Conservation (phyloP, 202 grass and related monocot species). For the Musa balbisiana region DNA sequence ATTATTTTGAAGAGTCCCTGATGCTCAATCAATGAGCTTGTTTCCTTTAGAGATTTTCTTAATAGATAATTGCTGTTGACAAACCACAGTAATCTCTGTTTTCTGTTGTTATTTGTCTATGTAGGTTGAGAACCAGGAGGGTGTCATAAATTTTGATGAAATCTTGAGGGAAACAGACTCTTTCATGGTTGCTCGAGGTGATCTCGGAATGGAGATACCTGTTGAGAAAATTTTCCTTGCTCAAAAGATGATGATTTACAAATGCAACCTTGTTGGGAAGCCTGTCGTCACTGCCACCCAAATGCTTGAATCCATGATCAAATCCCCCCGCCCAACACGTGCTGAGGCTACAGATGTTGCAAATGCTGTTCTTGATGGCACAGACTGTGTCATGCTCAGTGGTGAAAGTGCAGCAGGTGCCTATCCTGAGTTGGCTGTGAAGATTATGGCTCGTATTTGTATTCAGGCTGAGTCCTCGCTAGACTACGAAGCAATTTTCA, state of each 20-base stretch:
- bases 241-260: conserved; percentile 21
- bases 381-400: conserved; percentile 22
- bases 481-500: conserved; percentile 8
- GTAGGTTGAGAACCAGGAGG: conserved; percentile 17
- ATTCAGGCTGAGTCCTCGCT: conserved; percentile 10
- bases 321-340: conserved; percentile 12
- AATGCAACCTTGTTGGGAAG: conserved; percentile 19
- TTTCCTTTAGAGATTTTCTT: not conserved
- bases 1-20: not conserved
- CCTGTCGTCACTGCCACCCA: conserved; percentile 15
- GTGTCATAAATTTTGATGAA: conserved; percentile 18
- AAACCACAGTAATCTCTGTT: not conserved
- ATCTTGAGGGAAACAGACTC: conserved; percentile 17
- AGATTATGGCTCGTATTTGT: conserved; percentile 14
- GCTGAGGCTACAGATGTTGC: conserved; percentile 15
- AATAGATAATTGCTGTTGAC: not conserved
- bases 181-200: conserved; percentile 18
- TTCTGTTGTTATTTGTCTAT: not conserved
- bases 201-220: conserved; percentile 18
- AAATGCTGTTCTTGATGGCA: conserved; percentile 18
- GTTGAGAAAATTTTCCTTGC: conserved; percentile 20
- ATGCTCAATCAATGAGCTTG: not conserved
- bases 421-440: conserved; percentile 14
- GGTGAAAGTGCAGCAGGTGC: conserved; percentile 18
- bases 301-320: conserved; percentile 21